A percentile compares a stretch with the other conserved stretches of the same genome.
Conservation (phyloP, 2,329 filamentous ascomycete genomes). For the Epichloe bromicola region DNA sequence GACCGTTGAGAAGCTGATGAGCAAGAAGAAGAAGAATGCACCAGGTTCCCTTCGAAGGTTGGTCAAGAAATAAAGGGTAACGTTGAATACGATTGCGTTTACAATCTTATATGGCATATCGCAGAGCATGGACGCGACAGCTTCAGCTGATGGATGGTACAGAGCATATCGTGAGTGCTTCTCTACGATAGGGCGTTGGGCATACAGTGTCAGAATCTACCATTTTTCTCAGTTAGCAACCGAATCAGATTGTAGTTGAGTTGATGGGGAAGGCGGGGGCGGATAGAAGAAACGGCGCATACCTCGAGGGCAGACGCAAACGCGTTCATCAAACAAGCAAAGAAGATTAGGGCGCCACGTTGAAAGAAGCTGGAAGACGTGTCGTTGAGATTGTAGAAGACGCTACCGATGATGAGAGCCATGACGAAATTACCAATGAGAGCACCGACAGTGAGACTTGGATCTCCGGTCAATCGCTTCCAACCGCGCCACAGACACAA, state of each 20-base stretch:
- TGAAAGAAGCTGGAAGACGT: constrained; percentile 64
- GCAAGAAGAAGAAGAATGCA: constrained; percentile 73
- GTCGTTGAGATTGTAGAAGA: constrained; percentile 63
- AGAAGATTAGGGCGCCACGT: constrained; percentile 72
- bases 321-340: constrained; percentile 75
- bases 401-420: constrained; percentile 63
- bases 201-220: constrained; percentile 69
- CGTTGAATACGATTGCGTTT: constrained; percentile 67
- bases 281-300: constrained; percentile 8
- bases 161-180: constrained; percentile 79
- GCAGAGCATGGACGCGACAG: constrained; percentile 72
- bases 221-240: not conserved
- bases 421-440: constrained; percentile 62
- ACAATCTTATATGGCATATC: constrained; percentile 68
- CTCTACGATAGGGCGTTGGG: constrained; percentile 83
- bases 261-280: not conserved
- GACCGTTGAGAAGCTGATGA: constrained; percentile 62
- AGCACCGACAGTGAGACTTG: constrained; percentile 56
- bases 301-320: constrained; percentile 68
- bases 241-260: not conserved
- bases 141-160: constrained; percentile 82
- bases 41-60: constrained; percentile 62
- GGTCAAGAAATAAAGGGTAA: constrained; percentile 77
- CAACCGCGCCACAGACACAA: constrained; percentile 76
- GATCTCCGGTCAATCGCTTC: constrained; percentile 63